These are phyloP conservation scores for Sporothrix phasma DNA, from an alignment of 2,329 filamentous ascomycete species.

Conservation along the genomic window DNA sequence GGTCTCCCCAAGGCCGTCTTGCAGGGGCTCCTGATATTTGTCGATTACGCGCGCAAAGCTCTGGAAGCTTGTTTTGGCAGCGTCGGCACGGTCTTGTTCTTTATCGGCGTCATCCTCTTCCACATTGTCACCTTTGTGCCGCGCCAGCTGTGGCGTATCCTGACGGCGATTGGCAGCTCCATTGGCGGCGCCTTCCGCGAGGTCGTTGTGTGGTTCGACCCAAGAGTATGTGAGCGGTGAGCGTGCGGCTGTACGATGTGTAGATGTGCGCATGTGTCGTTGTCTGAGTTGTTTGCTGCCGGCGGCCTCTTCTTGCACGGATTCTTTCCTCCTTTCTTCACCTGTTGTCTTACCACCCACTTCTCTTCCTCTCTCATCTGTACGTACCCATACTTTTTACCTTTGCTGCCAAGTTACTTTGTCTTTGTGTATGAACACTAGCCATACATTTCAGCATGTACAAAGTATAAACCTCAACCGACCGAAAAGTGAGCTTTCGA, in stretches of 20 bases:
- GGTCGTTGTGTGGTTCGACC: slow-evolving; percentile 8
- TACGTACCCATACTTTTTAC: no score
- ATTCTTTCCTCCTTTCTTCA: no score
- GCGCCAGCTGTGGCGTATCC: slow-evolving; percentile 2
- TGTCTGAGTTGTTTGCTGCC: not conserved
- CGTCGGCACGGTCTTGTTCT: slow-evolving; percentile 23
- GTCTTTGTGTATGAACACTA: no score
- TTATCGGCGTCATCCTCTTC: not conserved
- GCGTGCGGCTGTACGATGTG: not conserved
- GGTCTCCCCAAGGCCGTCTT: slow-evolving; percentile 22
- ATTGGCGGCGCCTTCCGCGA: slow-evolving; percentile 1
- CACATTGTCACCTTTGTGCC: not conserved
- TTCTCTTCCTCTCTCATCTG: no score
- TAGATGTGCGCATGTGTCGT: not conserved
- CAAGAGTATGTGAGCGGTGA: slow-evolving; percentile 1
- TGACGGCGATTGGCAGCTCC: not conserved
- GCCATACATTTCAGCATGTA: no score
- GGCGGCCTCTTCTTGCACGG: no score
- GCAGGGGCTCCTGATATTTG: slow-evolving; percentile 21
- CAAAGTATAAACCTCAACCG: no score
- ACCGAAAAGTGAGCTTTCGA: no score
- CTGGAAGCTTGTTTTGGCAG: slow-evolving; percentile 26
- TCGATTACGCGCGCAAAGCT: slow-evolving; percentile 21
- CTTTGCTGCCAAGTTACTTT: no score
- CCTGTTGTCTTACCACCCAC: no score